Base-by-base conservation (phyloP, 2,329 filamentous ascomycete species). In the Emmonsia crescens region DNA sequence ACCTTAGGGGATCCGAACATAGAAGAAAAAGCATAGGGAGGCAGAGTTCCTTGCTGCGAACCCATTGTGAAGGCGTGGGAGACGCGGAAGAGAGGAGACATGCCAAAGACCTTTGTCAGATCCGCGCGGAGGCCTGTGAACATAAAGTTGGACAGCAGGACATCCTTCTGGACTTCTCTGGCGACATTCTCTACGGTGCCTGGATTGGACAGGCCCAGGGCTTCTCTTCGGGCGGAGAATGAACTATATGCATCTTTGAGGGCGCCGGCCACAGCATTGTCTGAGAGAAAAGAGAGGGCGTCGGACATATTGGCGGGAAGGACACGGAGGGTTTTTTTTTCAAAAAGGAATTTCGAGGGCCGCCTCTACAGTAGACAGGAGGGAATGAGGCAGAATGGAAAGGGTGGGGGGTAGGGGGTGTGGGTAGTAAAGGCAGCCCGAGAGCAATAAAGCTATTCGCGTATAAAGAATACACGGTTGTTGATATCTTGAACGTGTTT, bases 51-150 rank as follows among this genome's bases (percentile, higher is more conserved):
- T 44, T 57, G 55, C 78, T 96, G 91, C 51, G 84, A 84, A 69
- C 94, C 93, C 85, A 96, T 90, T 61, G 93, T 88, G 76, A 99
- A 94, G 70, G 94, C 90, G 80, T 99, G 94, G 67, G 93, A 96
- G 69, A 96, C 89, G 79, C 97, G 93, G 83, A 99, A 99, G 68
- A 97, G 81, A 62, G 94, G 94, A 62, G 87, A 85, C 75, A 96
- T 85, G 83, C 91, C 94, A 79, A 97, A 96, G 73, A 91, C 87
- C 83, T 96, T 97, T 74, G 91, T 96, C 74, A 97, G 82, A 77
- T 99, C 94, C 75, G 93, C 95, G 74, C 93, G 89, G 76, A 99
- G 84, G 71, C 94, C 94, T 52, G 90, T 89, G 82, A 99, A 97
- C 86, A 94, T 95, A 77, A 91, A 89, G 82, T 96, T 96, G 79